A percentile compares a stretch with the other conserved stretches of the same genome.
phyloP scores from a whole-genome alignment of 768 basidiomycete genomes.

The Amanita molliuscula region DNA sequence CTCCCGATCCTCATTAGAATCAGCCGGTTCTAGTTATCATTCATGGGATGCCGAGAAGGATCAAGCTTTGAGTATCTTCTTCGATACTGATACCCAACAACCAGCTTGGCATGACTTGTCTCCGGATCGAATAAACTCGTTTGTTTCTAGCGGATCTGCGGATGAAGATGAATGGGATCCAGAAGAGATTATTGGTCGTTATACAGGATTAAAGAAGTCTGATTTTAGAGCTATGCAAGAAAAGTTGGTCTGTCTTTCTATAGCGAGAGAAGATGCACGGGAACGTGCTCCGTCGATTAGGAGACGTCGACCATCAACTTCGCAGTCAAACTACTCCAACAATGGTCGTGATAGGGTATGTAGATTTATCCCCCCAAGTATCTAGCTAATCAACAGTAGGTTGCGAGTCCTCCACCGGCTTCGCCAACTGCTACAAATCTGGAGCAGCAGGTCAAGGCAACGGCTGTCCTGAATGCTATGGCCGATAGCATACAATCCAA shows the following conservation, averaged over 20 bases:
- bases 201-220: conserved; percentile 56
- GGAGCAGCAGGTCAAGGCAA: conserved; percentile 51
- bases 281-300: conserved; percentile 60
- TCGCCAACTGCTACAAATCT: conserved; percentile 19
- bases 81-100: conserved; percentile 35
- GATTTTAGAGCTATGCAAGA: conserved; percentile 72
- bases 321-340: conserved; percentile 67
- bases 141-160: conserved; percentile 24
- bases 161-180: conserved; percentile 48
- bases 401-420: conserved; percentile 46
- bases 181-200: conserved; percentile 55
- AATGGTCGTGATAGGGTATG: conserved; percentile 35
- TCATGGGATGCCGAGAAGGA: conserved; percentile 65
- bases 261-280: conserved; percentile 49
- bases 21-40: conserved; percentile 79
- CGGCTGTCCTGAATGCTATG: conserved; percentile 58
- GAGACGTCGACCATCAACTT: conserved; percentile 68
- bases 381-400: conserved; percentile 24
- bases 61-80: conserved; percentile 42
- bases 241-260: conserved; percentile 56
- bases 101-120: conserved; percentile 55
- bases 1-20: conserved; percentile 72
- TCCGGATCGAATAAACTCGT: conserved; percentile 30
- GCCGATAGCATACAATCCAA: conserved; percentile 38
- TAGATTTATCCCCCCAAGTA: conserved; percentile 3